These are phyloP conservation scores for Acacia melanoxylon DNA, from an alignment of 306 rosid species.

Conservation along the genomic window DNA sequence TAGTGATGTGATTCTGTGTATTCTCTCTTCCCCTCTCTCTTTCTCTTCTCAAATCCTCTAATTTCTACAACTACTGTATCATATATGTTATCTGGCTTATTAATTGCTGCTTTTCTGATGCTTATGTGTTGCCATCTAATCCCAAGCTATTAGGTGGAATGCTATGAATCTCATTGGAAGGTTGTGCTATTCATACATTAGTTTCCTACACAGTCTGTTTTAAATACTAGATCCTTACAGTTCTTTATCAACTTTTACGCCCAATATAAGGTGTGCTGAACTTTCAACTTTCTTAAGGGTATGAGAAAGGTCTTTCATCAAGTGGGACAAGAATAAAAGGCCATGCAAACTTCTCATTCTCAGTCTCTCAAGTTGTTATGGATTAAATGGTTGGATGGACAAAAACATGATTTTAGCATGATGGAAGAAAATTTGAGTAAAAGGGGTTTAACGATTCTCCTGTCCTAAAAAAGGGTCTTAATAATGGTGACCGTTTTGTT, in stretches of 20 bases:
- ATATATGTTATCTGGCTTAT: not conserved
- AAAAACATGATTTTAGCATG: slow-evolving; percentile 15
- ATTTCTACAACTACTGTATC: too few relatives aligned
- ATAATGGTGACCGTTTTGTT: not conserved
- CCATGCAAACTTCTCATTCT: not conserved
- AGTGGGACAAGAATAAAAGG: not conserved
- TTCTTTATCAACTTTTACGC: slow-evolving; percentile 6
- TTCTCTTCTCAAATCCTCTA: too few relatives aligned
- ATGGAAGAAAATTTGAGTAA: slow-evolving; percentile 3
- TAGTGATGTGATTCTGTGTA: too few relatives aligned
- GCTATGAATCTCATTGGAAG: not conserved
- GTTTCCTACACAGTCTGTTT: not conserved
- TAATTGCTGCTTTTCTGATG: not conserved
- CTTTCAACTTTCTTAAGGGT: not conserved
- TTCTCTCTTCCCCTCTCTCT: too few relatives aligned
- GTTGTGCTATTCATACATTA: not conserved
- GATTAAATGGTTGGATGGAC: slow-evolving; percentile 20
- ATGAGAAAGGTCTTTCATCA: not conserved
- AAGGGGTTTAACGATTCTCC: not conserved
- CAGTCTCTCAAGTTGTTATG: not conserved
- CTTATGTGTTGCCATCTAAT: not conserved
- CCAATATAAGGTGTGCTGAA: not conserved
- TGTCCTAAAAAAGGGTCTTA: not conserved
- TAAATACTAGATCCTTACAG: not conserved
- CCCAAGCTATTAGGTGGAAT: not conserved